A percentile compares a stretch with the other conserved stretches of the same genome.
phyloP scores from a whole-genome alignment of 2,329 filamentous ascomycete species.

The Corinectria fuckeliana region DNA sequence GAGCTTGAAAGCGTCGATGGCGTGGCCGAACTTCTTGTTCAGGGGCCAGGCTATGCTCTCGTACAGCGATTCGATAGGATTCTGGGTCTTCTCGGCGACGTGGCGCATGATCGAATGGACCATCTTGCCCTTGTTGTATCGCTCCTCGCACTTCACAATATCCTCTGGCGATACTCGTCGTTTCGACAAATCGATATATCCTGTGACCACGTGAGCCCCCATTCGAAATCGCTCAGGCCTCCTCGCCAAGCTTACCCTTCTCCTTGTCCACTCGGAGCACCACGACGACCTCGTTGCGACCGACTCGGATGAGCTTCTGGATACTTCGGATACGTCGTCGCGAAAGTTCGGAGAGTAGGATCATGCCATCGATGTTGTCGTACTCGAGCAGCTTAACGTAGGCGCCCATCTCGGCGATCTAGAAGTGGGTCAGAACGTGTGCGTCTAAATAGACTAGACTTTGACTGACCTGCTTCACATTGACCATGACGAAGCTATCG shows the following conservation, averaged over 20 bases:
- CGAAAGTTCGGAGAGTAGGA: conserved; percentile 95
- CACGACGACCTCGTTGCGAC: conserved; percentile 97
- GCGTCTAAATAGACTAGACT: conserved; percentile 16
- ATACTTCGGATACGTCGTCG: conserved; percentile 98
- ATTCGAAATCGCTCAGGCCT: conserved; percentile 28
- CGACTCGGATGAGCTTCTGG: conserved; percentile 97
- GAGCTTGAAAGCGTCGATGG: conserved; percentile 98
- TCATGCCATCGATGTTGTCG: conserved; percentile 99
- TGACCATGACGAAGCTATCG: conserved; percentile 99
- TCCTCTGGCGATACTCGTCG: conserved; percentile 97
- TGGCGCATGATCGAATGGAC: conserved; percentile 99
- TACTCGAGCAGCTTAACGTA: conserved; percentile 99
- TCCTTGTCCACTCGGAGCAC: conserved; percentile 99
- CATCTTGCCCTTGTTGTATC: conserved; percentile 99
- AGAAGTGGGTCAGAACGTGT: conserved; percentile 30
- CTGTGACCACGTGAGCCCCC: conserved; percentile 38
- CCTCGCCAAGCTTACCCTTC: conserved; percentile 68
- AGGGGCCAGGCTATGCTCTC: conserved; percentile 95
- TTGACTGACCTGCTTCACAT: conserved; percentile 86
- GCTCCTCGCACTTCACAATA: conserved; percentile 97
- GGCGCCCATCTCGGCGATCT: conserved; percentile 99
- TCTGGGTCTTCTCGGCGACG: conserved; percentile 94
- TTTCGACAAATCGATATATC: conserved; percentile 98
- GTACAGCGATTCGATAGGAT: conserved; percentile 93
- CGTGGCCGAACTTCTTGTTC: conserved; percentile 96